Evolutionary conservation across 139 green algal genomes (phyloP), one percentile per base, ranked within the genome.

Genomic region (Marvania coccoides): DNA sequence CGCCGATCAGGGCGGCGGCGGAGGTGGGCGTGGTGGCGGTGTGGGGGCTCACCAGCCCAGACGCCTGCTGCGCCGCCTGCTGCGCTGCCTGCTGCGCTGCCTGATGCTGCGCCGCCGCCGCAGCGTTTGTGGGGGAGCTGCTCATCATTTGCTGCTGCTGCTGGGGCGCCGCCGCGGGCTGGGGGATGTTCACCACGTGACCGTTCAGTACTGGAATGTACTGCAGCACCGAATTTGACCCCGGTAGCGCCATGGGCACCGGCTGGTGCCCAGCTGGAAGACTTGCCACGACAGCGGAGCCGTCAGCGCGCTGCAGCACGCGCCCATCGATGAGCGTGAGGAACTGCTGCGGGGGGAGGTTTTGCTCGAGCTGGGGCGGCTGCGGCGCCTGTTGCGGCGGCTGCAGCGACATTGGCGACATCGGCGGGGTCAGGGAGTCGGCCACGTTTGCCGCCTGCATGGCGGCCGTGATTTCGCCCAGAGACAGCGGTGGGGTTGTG

Each of bases 151-250:
- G n/a, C 19, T 51, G 42, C 19, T 28, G 19, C 19, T 19, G 19
- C 19, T 19, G 19, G 19, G 42, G 42, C 42, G 19, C 19, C 42
- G 42, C 42, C 19, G 19, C 19, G 19, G 19, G 19, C 19, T 51
- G 42, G 19, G 42, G 42, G 19, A 51, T 19, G 19, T 19, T 28
- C 23, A 63, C 55, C n/a, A 63, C 24, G 9, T 13, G 19, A 51
- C 59, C 56, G 26, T 66, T 33, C 19, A 66, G 2, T 28, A 66
- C 37, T 58, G 59, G 59, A 26, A 66, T 33, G 28, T 66, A 66
- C 35, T 66, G 59, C 5, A 66, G 59, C 34, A 66, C 7, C 14
- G 59, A 66, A 3, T 26, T 24, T 28, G 59, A 66, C 12, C 59
- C 59, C 33, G 59, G 59, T 14, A 66, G 37, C 12, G 34, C 28